Evolutionary conservation across 768 basidiomycete genomes (phyloP).

Genomic region (Kwoniella mangroviensis): DNA sequence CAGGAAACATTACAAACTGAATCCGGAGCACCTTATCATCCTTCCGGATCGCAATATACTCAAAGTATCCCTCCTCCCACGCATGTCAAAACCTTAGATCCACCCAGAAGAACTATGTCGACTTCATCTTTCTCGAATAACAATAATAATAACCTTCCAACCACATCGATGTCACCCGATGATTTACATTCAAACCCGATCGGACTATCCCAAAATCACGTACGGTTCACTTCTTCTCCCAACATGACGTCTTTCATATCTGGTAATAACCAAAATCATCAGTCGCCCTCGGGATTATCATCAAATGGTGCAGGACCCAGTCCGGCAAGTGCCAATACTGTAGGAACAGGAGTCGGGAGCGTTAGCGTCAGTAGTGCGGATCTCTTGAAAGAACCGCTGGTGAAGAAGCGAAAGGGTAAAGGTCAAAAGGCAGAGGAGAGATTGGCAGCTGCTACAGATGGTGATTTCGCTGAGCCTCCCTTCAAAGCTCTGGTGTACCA

Average conservation of each 20-base stretch:
- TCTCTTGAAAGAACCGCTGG: not conserved
- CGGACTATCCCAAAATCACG: constrained; percentile 14
- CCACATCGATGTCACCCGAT: constrained; percentile 17
- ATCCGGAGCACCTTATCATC: not conserved
- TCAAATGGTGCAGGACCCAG: constrained; percentile 22
- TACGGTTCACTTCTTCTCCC: constrained; percentile 27
- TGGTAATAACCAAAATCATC: not conserved
- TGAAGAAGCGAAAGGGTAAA: constrained; percentile 24
- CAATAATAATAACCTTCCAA: not conserved
- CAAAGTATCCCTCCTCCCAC: constrained; percentile 25
- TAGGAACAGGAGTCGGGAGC: not conserved
- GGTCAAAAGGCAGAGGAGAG: constrained; percentile 40
- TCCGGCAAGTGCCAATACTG: constrained; percentile 12
- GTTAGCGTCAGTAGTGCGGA: constrained; percentile 7
- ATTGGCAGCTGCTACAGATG: constrained; percentile 33
- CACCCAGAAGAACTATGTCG: constrained; percentile 11
- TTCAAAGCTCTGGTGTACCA: constrained; percentile 48
- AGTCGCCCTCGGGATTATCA: constrained; percentile 17
- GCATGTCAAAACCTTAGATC: constrained; percentile 18
- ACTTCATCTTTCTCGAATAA: not conserved
- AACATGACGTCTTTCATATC: constrained; percentile 14
- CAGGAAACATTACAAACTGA: constrained; percentile 11
- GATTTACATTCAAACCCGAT: not conserved
- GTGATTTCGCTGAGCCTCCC: constrained; percentile 37
- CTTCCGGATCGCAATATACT: not conserved